A percentile compares a stretch with the other conserved stretches of the same genome.
These are phyloP conservation scores for Fusarium sp. DNA, from an alignment of 2,329 filamentous ascomycete species.

Conservation along the genomic window DNA sequence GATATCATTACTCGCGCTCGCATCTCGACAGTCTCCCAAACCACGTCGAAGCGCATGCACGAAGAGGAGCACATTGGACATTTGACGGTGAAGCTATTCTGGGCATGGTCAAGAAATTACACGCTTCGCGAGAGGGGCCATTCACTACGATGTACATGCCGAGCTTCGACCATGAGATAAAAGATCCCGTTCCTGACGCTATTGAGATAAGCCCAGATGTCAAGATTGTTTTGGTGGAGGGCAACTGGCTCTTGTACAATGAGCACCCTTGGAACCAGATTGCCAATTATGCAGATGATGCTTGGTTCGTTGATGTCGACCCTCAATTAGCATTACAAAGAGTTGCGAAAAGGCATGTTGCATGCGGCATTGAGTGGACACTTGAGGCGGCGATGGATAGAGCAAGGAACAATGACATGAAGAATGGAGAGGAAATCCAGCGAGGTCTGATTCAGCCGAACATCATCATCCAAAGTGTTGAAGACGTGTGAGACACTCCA, in stretches of 20 bases:
- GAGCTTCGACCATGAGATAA: background rate
- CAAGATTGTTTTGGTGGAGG: background rate
- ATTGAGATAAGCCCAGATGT: background rate
- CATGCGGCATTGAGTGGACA: background rate
- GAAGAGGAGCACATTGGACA: background rate
- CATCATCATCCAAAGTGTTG: background rate
- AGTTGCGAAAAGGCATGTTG: background rate
- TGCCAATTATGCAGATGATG: background rate
- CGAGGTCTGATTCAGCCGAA: background rate
- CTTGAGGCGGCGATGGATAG: background rate
- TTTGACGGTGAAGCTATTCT: background rate
- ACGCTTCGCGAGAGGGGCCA: background rate
- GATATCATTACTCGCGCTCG: background rate
- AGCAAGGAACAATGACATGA: background rate
- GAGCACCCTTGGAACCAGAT: background rate
- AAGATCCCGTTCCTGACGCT: background rate
- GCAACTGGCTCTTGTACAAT: background rate
- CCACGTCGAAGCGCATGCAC: background rate
- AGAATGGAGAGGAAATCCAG: background rate
- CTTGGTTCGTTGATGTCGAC: background rate
- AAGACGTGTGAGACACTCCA: background rate
- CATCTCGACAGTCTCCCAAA: background rate
- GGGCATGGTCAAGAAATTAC: background rate
- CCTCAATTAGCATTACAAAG: background rate
- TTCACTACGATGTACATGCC: background rate